Evolutionary conservation across 352 stramenopile species (phyloP).

Genomic region (Pythium volutum): DNA sequence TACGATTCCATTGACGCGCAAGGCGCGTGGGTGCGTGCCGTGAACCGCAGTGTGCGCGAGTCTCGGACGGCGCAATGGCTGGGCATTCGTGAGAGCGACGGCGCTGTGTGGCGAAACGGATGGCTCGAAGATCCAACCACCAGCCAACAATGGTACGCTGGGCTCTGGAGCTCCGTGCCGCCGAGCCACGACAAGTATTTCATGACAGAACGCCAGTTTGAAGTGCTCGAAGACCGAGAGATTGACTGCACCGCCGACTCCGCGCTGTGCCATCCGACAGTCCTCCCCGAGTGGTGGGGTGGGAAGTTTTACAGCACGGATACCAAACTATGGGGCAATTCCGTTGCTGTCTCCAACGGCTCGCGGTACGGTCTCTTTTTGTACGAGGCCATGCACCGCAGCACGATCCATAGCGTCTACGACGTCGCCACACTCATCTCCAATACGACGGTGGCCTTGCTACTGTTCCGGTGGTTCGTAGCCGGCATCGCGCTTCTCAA

Average conservation of each 20-base stretch:
- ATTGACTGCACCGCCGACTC: slow-evolving; percentile 25
- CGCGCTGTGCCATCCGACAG: slow-evolving; percentile 1
- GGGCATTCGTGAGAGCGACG: slow-evolving; percentile 10
- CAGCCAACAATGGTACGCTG: slow-evolving; percentile 25
- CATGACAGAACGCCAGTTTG: slow-evolving; percentile 35
- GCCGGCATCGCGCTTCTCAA: slow-evolving; percentile 30
- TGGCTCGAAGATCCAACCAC: slow-evolving; percentile 36
- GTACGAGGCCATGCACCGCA: slow-evolving; percentile 19
- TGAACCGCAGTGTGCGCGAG: slow-evolving; percentile 29
- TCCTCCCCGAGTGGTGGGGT: slow-evolving; percentile 20
- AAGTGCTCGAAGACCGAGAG: slow-evolving; percentile 27
- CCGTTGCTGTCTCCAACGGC: slow-evolving; percentile 24
- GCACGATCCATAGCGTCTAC: slow-evolving; percentile 31
- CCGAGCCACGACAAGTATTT: slow-evolving; percentile 4
- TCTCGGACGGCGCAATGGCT: neutral
- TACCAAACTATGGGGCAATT: slow-evolving; percentile 1
- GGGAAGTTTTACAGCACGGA: slow-evolving; percentile 14
- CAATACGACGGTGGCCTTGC: slow-evolving; percentile 34
- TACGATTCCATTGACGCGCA: slow-evolving; percentile 24
- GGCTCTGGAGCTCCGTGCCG: slow-evolving; percentile 27
- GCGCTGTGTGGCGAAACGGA: slow-evolving; percentile 36
- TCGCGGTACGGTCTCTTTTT: slow-evolving; percentile 39
- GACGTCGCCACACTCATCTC: slow-evolving; percentile 46
- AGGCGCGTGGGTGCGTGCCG: slow-evolving; percentile 21
- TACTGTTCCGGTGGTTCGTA: slow-evolving; percentile 42